Conservation (phyloP, 164 flowering plant species). For the Echeveria elegans region DNA sequence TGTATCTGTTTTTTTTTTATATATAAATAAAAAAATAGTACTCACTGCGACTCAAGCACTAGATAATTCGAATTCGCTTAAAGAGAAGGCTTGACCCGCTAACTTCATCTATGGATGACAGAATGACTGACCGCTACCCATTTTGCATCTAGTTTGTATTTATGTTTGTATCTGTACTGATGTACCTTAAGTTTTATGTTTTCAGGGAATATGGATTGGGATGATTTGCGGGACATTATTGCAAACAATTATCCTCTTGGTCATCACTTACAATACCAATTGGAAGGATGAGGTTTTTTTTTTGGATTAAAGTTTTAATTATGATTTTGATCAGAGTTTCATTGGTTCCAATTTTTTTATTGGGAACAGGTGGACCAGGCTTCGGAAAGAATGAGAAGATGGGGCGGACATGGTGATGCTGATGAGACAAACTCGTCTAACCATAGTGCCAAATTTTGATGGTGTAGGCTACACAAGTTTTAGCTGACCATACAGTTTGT, state of each 20-base stretch:
- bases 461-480: neutral
- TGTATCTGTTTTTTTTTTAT: too few species aligned
- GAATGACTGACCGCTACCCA: too few species aligned
- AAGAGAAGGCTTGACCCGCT: too few species aligned
- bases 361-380: constrained; percentile 6
- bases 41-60: too few species aligned
- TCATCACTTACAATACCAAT: constrained; percentile 54
- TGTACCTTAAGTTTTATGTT: too few species aligned
- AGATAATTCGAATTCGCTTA: too few species aligned
- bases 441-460: neutral
- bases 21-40: too few species aligned
- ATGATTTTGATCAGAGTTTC: too few species aligned
- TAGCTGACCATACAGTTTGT: neutral
- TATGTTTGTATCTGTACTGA: too few species aligned
- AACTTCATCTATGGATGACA: too few species aligned
- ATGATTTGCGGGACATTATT: constrained; percentile 79
- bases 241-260: constrained; percentile 68
- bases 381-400: constrained; percentile 7
- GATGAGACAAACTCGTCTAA: neutral
- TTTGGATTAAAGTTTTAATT: neutral
- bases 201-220: constrained; percentile 26
- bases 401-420: constrained; percentile 6
- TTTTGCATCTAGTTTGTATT: too few species aligned
- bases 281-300: constrained; percentile 15
- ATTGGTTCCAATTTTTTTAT: neutral